Conservation (phyloP, 2,329 filamentous ascomycete species). For the Alternaria incomplexa region DNA sequence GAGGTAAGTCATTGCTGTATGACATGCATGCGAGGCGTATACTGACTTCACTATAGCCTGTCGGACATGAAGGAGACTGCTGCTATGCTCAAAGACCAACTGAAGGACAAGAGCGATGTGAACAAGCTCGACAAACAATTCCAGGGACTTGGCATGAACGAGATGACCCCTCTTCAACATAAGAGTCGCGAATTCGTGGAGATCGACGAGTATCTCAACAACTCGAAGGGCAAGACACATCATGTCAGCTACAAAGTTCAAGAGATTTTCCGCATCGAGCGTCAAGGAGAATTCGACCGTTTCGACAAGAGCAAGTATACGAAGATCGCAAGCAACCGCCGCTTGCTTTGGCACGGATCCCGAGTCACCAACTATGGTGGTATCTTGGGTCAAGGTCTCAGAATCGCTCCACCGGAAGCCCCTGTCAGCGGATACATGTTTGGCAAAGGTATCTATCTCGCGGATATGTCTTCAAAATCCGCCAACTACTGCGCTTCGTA, state of each 20-base stretch:
- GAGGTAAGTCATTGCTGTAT: constrained; percentile 36
- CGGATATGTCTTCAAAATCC: constrained; percentile 80
- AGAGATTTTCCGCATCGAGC: constrained; percentile 83
- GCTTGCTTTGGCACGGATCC: constrained; percentile 87
- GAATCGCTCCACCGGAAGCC: constrained; percentile 87
- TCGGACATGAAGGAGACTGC: constrained; percentile 85
- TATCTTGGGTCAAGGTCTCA: constrained; percentile 84
- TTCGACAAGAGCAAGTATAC: constrained; percentile 66
- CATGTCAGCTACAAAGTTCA: constrained; percentile 64
- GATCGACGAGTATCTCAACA: constrained; percentile 70
- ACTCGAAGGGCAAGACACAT: constrained; percentile 73
- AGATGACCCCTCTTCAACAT: constrained; percentile 73
- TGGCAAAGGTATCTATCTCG: constrained; percentile 86
- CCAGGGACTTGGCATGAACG: constrained; percentile 71
- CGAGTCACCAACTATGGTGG: constrained; percentile 84
- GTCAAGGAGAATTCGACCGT: constrained; percentile 72
- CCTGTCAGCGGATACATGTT: constrained; percentile 86
- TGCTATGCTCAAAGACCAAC: constrained; percentile 73
- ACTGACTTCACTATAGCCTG: constrained; percentile 53
- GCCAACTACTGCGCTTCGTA: constrained; percentile 74
- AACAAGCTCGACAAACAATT: constrained; percentile 77
- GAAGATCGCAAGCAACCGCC: constrained; percentile 66
- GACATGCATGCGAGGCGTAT: neutral
- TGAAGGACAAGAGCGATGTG: constrained; percentile 57
- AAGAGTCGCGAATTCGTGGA: constrained; percentile 67